Percentiles rank a stretch among this genome's conserved stretches.
These are phyloP conservation scores for Cucurbita moschata DNA, from an alignment of 306 rosid genomes.

Conservation along the genomic window DNA sequence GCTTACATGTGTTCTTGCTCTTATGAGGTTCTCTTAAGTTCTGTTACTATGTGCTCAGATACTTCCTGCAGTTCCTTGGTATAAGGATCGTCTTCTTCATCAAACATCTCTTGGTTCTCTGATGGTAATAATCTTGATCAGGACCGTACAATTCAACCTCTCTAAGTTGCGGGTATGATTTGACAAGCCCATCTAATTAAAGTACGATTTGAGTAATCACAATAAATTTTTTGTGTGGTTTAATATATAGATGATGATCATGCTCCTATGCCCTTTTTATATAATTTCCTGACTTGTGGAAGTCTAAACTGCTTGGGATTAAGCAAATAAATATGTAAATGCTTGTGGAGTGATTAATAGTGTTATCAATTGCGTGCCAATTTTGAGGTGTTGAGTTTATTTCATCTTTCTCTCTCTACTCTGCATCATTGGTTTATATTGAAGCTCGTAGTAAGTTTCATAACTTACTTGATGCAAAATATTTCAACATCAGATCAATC, in stretches of 20 bases:
- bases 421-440: background rate
- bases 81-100: constrained; percentile 94
- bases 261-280: background rate
- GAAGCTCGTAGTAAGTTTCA: background rate
- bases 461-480: background rate
- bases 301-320: background rate
- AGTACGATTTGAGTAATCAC: constrained; percentile 1
- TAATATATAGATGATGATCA: background rate
- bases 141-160: constrained; percentile 91
- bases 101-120: constrained; percentile 95
- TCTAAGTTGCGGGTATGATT: constrained; percentile 84
- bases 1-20: constrained; percentile 1
- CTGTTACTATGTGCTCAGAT: constrained; percentile 37
- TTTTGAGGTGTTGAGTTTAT: background rate
- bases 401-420: too few relatives aligned
- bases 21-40: constrained; percentile 15
- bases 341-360: background rate
- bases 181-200: background rate
- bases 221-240: constrained; percentile 1
- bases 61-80: constrained; percentile 82
- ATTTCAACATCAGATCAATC: background rate
- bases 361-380: background rate
- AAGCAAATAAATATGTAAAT: background rate
- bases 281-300: background rate
- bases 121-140: constrained; percentile 81